Evolutionary conservation across 768 basidiomycete species (phyloP).

Genomic region (Lactifluus subvellereus): DNA sequence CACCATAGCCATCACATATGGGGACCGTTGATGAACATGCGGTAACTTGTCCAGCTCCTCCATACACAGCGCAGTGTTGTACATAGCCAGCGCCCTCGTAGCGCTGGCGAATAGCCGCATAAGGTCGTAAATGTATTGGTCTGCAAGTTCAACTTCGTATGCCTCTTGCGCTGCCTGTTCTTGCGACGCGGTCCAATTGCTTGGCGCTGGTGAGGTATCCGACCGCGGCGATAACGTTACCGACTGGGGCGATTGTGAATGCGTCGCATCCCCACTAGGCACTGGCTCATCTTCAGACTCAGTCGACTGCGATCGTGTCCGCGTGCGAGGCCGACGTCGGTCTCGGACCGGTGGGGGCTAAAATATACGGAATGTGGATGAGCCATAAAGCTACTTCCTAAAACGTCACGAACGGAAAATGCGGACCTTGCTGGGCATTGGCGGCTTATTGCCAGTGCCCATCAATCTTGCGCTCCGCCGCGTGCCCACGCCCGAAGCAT

Average conservation of each 20-base stretch:
- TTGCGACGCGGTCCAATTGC: constrained; percentile 56
- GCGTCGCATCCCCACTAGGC: constrained; percentile 42
- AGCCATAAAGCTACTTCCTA: constrained; percentile 3
- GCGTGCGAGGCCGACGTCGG: constrained; percentile 50
- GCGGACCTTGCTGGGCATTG: constrained; percentile 50
- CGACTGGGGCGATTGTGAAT: constrained; percentile 51
- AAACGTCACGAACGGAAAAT: not conserved
- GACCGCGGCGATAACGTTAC: constrained; percentile 37
- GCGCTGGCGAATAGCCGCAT: constrained; percentile 79
- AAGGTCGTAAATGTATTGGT: constrained; percentile 76
- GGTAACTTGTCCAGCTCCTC: constrained; percentile 75
- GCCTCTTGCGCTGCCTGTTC: constrained; percentile 68
- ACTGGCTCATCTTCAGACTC: constrained; percentile 67
- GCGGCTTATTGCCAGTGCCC: constrained; percentile 49
- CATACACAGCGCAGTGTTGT: constrained; percentile 70
- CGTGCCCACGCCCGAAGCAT: constrained; percentile 41
- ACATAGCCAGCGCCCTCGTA: constrained; percentile 64
- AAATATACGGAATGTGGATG: not conserved
- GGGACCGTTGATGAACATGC: constrained; percentile 61
- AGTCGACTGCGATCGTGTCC: constrained; percentile 52
- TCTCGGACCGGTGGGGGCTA: constrained; percentile 45
- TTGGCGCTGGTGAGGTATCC: constrained; percentile 53
- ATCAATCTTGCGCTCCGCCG: constrained; percentile 72
- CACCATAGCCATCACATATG: constrained; percentile 75
- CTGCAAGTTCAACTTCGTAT: constrained; percentile 68